These are phyloP conservation scores for Trichoderma gamsii DNA, from an alignment of 495 filamentous ascomycete genomes.

Conservation along the genomic window DNA sequence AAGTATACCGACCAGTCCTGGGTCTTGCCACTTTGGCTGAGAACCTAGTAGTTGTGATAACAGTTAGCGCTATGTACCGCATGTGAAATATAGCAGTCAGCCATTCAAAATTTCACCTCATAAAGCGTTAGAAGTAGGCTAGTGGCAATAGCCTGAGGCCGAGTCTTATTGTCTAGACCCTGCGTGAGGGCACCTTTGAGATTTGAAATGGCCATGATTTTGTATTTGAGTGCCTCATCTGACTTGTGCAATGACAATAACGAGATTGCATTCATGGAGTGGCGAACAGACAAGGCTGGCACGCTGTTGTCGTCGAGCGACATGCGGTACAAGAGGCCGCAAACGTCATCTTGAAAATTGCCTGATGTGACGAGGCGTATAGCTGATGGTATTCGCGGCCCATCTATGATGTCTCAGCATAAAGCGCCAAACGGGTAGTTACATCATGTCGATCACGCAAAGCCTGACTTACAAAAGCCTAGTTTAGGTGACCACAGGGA, in stretches of 20 bases:
- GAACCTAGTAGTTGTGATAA: not conserved
- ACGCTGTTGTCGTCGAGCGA: constrained; percentile 20
- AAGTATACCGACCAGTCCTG: constrained; percentile 22
- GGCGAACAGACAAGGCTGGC: constrained; percentile 18
- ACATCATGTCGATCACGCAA: not conserved
- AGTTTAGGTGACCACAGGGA: not conserved
- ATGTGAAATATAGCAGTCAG: not conserved
- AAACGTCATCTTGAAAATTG: constrained; percentile 18
- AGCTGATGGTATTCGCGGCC: not conserved
- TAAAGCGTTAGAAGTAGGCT: constrained; percentile 22
- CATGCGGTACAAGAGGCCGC: constrained; percentile 20
- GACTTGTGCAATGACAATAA: constrained; percentile 18
- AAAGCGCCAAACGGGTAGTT: not conserved
- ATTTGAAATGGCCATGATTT: constrained; percentile 17
- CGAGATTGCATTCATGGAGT: constrained; percentile 21
- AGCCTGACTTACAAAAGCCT: not conserved
- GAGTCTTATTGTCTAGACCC: constrained; percentile 14
- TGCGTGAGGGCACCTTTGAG: constrained; percentile 17
- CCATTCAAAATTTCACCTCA: constrained; percentile 14
- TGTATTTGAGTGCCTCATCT: constrained; percentile 16
- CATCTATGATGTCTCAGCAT: constrained; percentile 8
- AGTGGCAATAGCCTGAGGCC: constrained; percentile 20
- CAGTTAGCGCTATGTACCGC: constrained; percentile 3
- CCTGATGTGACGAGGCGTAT: constrained; percentile 16
- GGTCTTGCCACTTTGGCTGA: constrained; percentile 9